These are phyloP conservation scores for Tubosaeta sp. DNA, from an alignment of 768 basidiomycete species.

Conservation along the genomic window DNA sequence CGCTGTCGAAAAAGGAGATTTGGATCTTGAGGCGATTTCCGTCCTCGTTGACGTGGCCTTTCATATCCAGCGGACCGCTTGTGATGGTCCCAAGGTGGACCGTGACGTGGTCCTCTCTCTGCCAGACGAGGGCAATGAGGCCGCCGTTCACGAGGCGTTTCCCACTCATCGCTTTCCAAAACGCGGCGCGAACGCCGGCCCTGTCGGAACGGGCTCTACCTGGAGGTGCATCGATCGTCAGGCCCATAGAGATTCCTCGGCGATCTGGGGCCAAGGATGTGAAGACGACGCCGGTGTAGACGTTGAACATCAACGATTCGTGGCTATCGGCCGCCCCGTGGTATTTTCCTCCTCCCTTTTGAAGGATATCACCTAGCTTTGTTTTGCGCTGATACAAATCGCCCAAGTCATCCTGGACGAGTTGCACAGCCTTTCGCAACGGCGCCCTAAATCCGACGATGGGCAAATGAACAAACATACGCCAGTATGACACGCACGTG, in stretches of 20 bases:
- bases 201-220: constrained; percentile 45
- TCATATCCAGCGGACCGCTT: constrained; percentile 41
- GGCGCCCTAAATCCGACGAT: constrained; percentile 40
- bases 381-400: constrained; percentile 25
- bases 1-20: constrained; percentile 61
- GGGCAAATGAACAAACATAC: background rate
- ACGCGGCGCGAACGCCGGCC: constrained; percentile 39
- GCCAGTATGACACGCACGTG: constrained; percentile 38
- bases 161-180: constrained; percentile 59
- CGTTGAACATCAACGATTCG: constrained; percentile 55
- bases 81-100: constrained; percentile 54
- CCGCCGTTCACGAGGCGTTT: constrained; percentile 59
- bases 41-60: constrained; percentile 36
- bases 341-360: constrained; percentile 57
- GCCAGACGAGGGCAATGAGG: constrained; percentile 59
- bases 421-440: constrained; percentile 46
- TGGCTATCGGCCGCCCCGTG: constrained; percentile 36
- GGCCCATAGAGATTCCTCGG: constrained; percentile 46
- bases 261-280: constrained; percentile 43
- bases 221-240: constrained; percentile 51
- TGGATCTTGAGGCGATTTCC: constrained; percentile 39
- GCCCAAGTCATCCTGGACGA: constrained; percentile 44
- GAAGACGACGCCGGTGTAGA: constrained; percentile 55
- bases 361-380: constrained; percentile 42
- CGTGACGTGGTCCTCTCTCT: constrained; percentile 27